Percentiles rank a stretch among this genome's conserved stretches.
These are phyloP conservation scores for Selaginella moellendorffii DNA, from an alignment of 75 land plant species.

Conservation along the genomic window DNA sequence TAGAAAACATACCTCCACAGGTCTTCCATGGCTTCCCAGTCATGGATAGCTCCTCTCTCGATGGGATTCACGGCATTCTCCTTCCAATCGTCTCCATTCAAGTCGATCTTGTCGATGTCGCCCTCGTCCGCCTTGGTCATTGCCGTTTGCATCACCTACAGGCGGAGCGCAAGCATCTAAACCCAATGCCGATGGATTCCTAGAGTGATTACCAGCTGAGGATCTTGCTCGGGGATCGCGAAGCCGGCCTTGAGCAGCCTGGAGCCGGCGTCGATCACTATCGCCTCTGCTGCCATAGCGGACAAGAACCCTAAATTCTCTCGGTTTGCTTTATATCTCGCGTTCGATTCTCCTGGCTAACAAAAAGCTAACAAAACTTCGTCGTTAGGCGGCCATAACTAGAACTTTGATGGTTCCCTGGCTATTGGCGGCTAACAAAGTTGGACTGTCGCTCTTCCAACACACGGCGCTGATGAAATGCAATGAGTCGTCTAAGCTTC, in stretches of 20 bases:
- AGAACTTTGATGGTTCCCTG: background rate
- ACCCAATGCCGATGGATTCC: too few relatives aligned
- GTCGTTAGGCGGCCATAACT: constrained; percentile 26
- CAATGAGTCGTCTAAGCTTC: background rate
- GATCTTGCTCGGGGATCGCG: constrained; percentile 67
- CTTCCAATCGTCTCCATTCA: background rate
- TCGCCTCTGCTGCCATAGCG: constrained; percentile 45
- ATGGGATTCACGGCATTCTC: constrained; percentile 68
- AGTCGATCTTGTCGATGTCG: constrained; percentile 29
- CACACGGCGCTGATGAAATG: background rate
- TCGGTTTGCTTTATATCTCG: too few relatives aligned
- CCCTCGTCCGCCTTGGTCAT: constrained; percentile 21
- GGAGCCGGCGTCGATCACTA: constrained; percentile 64
- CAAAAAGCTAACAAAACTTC: background rate
- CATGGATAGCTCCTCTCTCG: constrained; percentile 67
- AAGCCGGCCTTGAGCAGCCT: constrained; percentile 57
- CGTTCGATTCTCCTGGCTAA: too few relatives aligned
- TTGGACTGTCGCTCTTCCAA: constrained; percentile 1
- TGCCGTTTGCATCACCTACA: constrained; percentile 20
- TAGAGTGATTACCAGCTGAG: constrained; percentile 33
- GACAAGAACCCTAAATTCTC: too few relatives aligned
- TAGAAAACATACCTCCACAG: constrained; percentile 77
- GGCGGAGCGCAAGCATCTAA: too few relatives aligned
- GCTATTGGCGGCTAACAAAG: constrained; percentile 1
- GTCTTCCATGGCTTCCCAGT: constrained; percentile 99